Percentiles rank a stretch among this genome's conserved stretches.
These are phyloP conservation scores for Trichoderma sp. DNA, from an alignment of 2,329 filamentous ascomycete genomes.

Conservation along the genomic window DNA sequence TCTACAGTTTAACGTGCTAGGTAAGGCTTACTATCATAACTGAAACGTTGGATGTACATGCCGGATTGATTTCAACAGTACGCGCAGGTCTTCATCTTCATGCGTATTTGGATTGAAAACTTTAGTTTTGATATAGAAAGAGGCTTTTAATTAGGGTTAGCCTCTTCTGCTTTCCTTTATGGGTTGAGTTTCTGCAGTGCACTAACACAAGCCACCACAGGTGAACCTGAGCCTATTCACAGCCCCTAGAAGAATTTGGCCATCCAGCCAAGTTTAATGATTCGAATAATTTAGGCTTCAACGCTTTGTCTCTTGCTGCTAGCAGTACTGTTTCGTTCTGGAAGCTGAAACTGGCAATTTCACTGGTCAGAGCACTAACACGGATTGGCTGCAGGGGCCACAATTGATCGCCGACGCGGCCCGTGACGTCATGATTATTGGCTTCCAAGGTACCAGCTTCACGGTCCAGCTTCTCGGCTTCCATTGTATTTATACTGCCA, in stretches of 20 bases:
- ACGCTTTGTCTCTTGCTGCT: too few species aligned
- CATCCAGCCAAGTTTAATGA: neutral
- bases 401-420: neutral
- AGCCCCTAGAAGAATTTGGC: neutral
- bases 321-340: neutral
- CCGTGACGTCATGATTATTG: conserved; percentile 19
- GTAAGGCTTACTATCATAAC: too few species aligned
- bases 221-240: neutral
- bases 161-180: too few species aligned
- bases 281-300: neutral
- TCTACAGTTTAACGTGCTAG: too few species aligned
- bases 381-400: conserved; percentile 8
- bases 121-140: conserved; percentile 53
- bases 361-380: neutral
- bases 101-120: conserved; percentile 35
- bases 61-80: conserved; percentile 59
- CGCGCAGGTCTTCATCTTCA: conserved; percentile 51
- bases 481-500: neutral
- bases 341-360: neutral
- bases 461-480: neutral
- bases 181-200: neutral
- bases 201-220: neutral
- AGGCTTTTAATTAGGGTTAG: conserved; percentile 58
- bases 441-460: neutral
- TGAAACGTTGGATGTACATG: conserved; percentile 60